Evolutionary conservation across 257 asterid species (phyloP), one percentile per base, ranked within the genome.

Genomic region (Linderniella brevidens): DNA sequence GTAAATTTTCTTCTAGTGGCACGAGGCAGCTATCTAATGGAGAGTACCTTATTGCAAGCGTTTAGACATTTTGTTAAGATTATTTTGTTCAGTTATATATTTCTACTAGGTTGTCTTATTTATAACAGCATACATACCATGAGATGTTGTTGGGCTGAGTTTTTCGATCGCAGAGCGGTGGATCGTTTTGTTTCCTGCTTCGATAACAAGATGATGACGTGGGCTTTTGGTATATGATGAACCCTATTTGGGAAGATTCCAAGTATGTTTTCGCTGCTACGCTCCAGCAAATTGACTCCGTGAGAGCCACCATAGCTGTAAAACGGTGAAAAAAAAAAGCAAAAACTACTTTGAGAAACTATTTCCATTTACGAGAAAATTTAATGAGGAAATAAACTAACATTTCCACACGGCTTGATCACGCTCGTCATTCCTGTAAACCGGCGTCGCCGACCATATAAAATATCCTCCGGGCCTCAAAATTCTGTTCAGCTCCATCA

Each of bases 361-460:
- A 25, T 25, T 25, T 25, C 6, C 32, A 25, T 25, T 2, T 25
- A n/a, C 11, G 25, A 54, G 40, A n/a, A n/a, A n/a, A n/a, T n/a
- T n/a, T n/a, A 29, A 19, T 13, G 32, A 40, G 38, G 53, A 50
- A 35, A 41, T 14, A 38, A 47, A 49, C 68, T 62, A 48, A 90
- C 99, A 71, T 69, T 72, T 70, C 99, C 99, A 90, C 61, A 73
- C 69, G 55, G 44, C 73, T 67, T 58, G 59, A 73, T 90, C 75
- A 47, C 64, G 68, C 64, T 81, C 86, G 36, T 75, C 86, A 11
- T 68, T 51, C 8, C 66, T 75, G 55, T 90, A 90, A 58, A 90
- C 99, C 41, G 99, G 99, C 16, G 93, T 85, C 48, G 94, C 99
- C 14, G 96, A 90, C 99, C 94, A 90, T 57, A 90, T 35, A 58